Conservation (phyloP, 2,329 filamentous ascomycete genomes). For the Fusarium udum region DNA sequence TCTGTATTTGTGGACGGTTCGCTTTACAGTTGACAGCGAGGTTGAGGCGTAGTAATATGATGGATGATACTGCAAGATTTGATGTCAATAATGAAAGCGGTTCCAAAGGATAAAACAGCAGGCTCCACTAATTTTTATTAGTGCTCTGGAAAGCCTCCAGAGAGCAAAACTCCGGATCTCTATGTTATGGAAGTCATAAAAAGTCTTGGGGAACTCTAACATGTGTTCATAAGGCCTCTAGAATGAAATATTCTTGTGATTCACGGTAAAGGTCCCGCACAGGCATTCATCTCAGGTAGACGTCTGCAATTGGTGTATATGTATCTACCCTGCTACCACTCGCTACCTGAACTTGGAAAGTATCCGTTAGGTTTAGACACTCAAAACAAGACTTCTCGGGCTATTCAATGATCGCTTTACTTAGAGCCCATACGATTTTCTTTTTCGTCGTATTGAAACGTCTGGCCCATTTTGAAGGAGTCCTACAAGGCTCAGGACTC, state of each 20-base stretch:
- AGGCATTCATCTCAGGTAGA: background rate
- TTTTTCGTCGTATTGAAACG: background rate
- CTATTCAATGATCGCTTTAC: background rate
- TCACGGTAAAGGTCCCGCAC: background rate
- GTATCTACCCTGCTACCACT: background rate
- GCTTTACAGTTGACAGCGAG: background rate
- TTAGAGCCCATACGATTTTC: no score
- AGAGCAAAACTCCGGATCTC: background rate
- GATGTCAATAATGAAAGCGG: background rate
- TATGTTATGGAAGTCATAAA: background rate
- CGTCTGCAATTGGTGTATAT: background rate
- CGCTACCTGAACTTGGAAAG: background rate
- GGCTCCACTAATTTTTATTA: conserved; percentile 24
- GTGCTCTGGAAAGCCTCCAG: background rate
- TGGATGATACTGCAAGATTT: conserved; percentile 5
- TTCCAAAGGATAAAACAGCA: background rate
- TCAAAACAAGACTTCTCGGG: background rate
- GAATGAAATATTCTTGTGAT: background rate
- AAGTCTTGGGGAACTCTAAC: background rate
- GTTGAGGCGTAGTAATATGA: background rate
- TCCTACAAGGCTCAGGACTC: background rate
- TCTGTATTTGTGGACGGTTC: background rate
- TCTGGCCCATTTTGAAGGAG: background rate
- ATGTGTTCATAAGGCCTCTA: background rate
- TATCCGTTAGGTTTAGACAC: background rate